Evolutionary conservation across 352 stramenopile genomes (phyloP).

Genomic region (Aphanomyces invadans): DNA sequence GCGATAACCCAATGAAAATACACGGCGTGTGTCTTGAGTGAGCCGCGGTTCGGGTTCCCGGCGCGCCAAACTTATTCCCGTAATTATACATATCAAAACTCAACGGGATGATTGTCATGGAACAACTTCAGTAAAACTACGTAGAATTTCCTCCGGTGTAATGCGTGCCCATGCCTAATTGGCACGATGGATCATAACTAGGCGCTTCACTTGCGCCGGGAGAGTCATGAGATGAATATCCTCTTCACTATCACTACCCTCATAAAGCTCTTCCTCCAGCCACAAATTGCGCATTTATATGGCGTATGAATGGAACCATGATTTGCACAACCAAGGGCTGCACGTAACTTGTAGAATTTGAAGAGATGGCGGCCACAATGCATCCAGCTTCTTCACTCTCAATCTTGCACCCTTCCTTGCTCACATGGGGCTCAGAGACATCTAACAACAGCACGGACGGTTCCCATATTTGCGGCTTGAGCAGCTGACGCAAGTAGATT

Average conservation of each 20-base stretch:
- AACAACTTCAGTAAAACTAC: no score
- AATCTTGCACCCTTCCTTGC: background rate
- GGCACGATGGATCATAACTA: background rate
- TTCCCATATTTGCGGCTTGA: no score
- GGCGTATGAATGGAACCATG: constrained; percentile 24
- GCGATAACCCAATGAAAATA: no score
- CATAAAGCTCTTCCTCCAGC: background rate
- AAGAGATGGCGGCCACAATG: background rate
- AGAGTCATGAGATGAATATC: background rate
- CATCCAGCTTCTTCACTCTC: background rate
- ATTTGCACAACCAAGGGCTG: constrained; percentile 23
- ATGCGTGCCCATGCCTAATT: no score
- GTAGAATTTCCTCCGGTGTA: no score
- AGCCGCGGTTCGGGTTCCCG: no score
- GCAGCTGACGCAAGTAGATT: no score
- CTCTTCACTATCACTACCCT: background rate
- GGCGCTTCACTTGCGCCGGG: background rate
- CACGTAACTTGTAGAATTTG: constrained; percentile 19
- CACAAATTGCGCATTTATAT: background rate
- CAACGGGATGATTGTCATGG: no score
- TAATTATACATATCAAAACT: no score
- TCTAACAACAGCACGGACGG: no score
- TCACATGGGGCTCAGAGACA: constrained; percentile 27
- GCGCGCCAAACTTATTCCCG: no score
- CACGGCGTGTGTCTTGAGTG: no score